A percentile compares a stretch with the other conserved stretches of the same genome.
These are phyloP conservation scores for Raffaelea arxii DNA, from an alignment of 2,329 filamentous ascomycete species.

Conservation along the genomic window DNA sequence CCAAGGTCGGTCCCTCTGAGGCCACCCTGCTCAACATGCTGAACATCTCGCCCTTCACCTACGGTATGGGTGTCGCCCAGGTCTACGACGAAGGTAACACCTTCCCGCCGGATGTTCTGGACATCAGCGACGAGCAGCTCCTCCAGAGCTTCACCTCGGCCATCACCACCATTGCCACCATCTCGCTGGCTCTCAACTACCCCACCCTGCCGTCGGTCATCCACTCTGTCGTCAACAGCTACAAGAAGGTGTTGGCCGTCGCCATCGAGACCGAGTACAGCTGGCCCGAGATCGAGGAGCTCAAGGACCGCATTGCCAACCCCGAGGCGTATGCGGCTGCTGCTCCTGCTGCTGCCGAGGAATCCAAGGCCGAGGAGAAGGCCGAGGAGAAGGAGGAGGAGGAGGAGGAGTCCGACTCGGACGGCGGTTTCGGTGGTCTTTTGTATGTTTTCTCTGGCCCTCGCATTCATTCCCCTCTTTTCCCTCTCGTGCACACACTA, in stretches of 20 bases:
- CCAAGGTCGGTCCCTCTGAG: conserved; percentile 97
- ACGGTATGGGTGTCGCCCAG: conserved; percentile 92
- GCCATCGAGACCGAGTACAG: conserved; percentile 83
- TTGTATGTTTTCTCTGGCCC: conserved; percentile 31
- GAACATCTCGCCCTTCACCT: conserved; percentile 99
- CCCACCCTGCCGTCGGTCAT: conserved; percentile 93
- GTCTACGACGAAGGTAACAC: conserved; percentile 97
- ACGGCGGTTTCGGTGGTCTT: conserved; percentile 70
- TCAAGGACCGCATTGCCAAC: conserved; percentile 99
- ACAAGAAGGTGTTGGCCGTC: conserved; percentile 93
- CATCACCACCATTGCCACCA: conserved; percentile 75
- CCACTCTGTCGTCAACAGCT: conserved; percentile 92
- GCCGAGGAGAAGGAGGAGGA: conserved; percentile 54
- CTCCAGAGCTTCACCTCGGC: conserved; percentile 72
- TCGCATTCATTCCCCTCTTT: background rate
- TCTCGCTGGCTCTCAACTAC: conserved; percentile 91
- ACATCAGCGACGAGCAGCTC: conserved; percentile 92
- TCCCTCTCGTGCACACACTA: background rate
- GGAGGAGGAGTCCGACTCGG: conserved; percentile 58
- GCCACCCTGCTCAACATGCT: conserved; percentile 98
- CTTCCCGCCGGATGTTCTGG: conserved; percentile 77
- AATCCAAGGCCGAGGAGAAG: conserved; percentile 44
- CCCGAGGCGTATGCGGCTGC: conserved; percentile 88
- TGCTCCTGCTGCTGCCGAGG: conserved; percentile 55
- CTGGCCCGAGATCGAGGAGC: conserved; percentile 92